Base-by-base conservation (phyloP, 108 stramenopile species). In the Schizochytrium sp. region DNA sequence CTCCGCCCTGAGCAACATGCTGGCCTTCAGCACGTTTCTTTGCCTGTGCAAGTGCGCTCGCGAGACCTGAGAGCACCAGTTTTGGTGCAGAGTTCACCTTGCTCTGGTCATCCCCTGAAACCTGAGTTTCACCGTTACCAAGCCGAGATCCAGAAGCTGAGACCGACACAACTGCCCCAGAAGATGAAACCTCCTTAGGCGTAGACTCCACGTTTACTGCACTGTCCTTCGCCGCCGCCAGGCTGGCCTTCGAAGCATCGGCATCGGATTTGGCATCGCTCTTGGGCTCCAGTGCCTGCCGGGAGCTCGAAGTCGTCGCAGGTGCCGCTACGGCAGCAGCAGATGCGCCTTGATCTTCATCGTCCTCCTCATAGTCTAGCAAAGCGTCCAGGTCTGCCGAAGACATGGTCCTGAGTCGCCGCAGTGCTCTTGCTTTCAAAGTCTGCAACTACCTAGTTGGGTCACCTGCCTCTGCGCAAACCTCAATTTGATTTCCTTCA, bases 341-440 rank as follows among this genome's bases (percentile, higher is more conserved):
- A 69, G 64, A 72, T 19, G 61, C 61, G 61, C 59, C 28, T 46
- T 89, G 47, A 4, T 87, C 83, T 47, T 89, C 83, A n/a, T 83
- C 76, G 57, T 89, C 89, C 58, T 89, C 89, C 57, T 89, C 89
- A 83, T 89, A 89, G 83, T 88, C 87, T n/a, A 61, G 57, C 59
- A 88, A 44, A 57, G 64, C 61, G 49, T 72, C 46, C 69, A 89
- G 13, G 46, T 64, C 88, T n/a, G 44, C 41, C 38, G 61, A 61
- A 10, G 46, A 60, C 61, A 47, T 89, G 42, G 88, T 49, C 88
- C 46, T 46, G 41, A 28, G 4, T 64, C 13, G 50, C 41, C 58
- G n/a, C 64, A 19, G 41, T 44, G 61, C 88, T 44, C 58, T 61
- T 38, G 44, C 57, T 53, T 4, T 17, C 57, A 44, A 49, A 44